These are phyloP conservation scores for Lepiota subincarnata DNA, from an alignment of 768 basidiomycete genomes.

Conservation along the genomic window DNA sequence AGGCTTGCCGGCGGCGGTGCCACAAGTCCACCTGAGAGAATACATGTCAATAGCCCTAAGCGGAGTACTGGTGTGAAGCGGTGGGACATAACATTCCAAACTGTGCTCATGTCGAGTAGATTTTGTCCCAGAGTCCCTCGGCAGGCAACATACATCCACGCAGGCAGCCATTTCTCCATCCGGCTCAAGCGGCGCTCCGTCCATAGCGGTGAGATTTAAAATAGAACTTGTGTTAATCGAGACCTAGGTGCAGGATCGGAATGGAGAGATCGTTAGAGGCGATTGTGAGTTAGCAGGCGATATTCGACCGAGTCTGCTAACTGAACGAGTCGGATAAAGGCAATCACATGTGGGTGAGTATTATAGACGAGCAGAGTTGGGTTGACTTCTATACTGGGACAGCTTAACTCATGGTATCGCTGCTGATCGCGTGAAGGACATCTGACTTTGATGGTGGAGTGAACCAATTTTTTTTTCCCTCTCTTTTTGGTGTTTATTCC, in stretches of 20 bases:
- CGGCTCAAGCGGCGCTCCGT: background rate
- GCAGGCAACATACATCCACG: background rate
- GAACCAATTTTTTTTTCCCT: constrained; percentile 21
- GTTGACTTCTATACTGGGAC: constrained; percentile 36
- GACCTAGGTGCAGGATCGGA: too few species aligned
- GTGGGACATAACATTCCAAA: background rate
- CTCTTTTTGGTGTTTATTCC: constrained; percentile 19
- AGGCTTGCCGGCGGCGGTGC: constrained; percentile 1
- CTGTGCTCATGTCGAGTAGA: too few species aligned
- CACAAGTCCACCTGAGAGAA: too few species aligned
- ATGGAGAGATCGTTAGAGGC: too few species aligned
- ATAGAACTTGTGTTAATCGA: background rate
- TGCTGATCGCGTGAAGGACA: constrained; percentile 29
- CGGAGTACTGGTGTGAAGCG: background rate
- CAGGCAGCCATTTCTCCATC: background rate
- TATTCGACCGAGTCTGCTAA: background rate
- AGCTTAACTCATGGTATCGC: constrained; percentile 35
- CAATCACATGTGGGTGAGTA: background rate
- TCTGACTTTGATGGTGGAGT: constrained; percentile 29
- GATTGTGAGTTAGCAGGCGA: too few species aligned
- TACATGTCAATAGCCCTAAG: background rate
- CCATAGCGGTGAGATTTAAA: background rate
- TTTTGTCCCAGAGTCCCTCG: too few species aligned
- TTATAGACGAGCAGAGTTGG: constrained; percentile 21
- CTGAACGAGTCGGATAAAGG: background rate